These are phyloP conservation scores for Hemileccinum impolitum DNA, from an alignment of 768 basidiomycete genomes.

Conservation along the genomic window DNA sequence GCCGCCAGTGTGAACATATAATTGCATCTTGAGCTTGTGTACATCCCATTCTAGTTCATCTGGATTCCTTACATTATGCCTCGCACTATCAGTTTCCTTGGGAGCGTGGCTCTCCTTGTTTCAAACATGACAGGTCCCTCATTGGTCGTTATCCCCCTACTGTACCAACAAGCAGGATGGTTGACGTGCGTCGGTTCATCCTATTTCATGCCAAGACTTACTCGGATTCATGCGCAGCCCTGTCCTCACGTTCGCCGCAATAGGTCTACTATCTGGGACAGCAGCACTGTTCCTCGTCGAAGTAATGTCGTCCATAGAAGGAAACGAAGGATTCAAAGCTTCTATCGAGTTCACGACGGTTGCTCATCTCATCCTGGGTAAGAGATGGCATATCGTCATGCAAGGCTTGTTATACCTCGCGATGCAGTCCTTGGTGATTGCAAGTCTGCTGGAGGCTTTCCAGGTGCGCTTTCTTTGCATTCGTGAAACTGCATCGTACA, in stretches of 20 bases:
- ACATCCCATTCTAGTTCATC: not conserved
- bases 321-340: slow-evolving; percentile 21
- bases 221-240: slow-evolving; percentile 7
- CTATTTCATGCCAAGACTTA: not conserved
- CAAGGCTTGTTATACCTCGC: slow-evolving; percentile 20
- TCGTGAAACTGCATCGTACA: too few species aligned
- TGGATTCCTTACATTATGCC: slow-evolving; percentile 7
- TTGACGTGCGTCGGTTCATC: slow-evolving; percentile 13
- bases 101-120: slow-evolving; percentile 22
- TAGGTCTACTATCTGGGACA: slow-evolving; percentile 19
- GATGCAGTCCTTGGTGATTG: slow-evolving; percentile 20
- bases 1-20: too few species aligned
- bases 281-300: slow-evolving; percentile 22
- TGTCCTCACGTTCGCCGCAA: slow-evolving; percentile 13
- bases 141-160: slow-evolving; percentile 13
- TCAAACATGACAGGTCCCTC: slow-evolving; percentile 21
- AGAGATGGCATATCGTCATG: slow-evolving; percentile 21
- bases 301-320: slow-evolving; percentile 25
- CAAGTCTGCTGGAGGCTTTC: slow-evolving; percentile 25
- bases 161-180: slow-evolving; percentile 24
- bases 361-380: slow-evolving; percentile 24
- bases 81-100: slow-evolving; percentile 15
- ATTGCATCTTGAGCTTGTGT: not conserved
- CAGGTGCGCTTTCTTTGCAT: slow-evolving; percentile 8
- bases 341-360: slow-evolving; percentile 26